Conservation (phyloP, 2,329 filamentous ascomycete genomes). For the Arthroderma sp. region DNA sequence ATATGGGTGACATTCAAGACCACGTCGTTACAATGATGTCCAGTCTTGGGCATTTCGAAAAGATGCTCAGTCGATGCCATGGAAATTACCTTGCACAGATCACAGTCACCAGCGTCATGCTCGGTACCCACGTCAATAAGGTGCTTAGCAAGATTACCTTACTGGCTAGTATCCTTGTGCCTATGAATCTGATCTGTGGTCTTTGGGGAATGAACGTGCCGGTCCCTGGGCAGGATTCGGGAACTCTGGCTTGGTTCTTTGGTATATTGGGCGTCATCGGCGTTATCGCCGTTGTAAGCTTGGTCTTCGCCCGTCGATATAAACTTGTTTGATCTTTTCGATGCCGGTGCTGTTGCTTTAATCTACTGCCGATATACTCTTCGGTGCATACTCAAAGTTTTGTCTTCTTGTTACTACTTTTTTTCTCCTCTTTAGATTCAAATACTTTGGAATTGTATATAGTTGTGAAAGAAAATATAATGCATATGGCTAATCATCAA, state of each 20-base stretch:
- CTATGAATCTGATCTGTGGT: slow-evolving; percentile 75
- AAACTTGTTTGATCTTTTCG: slow-evolving; percentile 24
- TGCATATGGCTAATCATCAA: too few species aligned
- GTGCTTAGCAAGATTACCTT: slow-evolving; percentile 92
- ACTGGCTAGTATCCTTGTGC: slow-evolving; percentile 87
- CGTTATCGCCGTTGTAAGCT: slow-evolving; percentile 27
- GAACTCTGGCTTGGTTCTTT: slow-evolving; percentile 35
- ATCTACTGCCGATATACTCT: not conserved
- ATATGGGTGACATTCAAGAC: slow-evolving; percentile 94
- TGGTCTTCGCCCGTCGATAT: slow-evolving; percentile 28
- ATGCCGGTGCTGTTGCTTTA: not conserved
- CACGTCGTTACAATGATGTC: slow-evolving; percentile 99
- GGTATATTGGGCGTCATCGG: slow-evolving; percentile 36
- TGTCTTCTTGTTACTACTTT: not conserved
- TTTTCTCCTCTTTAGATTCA: not conserved
- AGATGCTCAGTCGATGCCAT: slow-evolving; percentile 88
- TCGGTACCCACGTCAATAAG: slow-evolving; percentile 78
- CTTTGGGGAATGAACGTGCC: slow-evolving; percentile 40
- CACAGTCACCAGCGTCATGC: slow-evolving; percentile 76
- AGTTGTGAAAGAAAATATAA: too few species aligned
- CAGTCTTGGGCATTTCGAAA: slow-evolving; percentile 89
- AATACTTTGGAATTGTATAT: not conserved
- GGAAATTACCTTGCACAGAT: slow-evolving; percentile 94
- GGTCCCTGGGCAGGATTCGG: slow-evolving; percentile 28
- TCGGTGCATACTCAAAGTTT: not conserved